Percentiles rank a stretch among this genome's conserved stretches.
These are phyloP conservation scores for Azolla pinnata DNA, from an alignment of 75 land plant genomes.

Conservation along the genomic window DNA sequence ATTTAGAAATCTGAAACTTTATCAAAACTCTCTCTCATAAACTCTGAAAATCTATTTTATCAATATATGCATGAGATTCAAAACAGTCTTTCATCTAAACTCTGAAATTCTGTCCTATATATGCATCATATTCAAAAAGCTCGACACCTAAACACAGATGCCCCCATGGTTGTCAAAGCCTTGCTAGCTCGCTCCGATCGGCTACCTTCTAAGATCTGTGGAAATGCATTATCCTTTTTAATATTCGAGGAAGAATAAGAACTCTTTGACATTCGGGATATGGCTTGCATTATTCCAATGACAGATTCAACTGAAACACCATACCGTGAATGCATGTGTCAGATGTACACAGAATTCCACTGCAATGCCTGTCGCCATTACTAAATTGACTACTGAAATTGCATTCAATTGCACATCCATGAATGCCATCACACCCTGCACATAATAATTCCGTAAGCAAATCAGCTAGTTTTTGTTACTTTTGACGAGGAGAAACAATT, in stretches of 20 bases:
- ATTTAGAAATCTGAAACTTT: constrained; percentile 2
- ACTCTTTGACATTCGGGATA: no score
- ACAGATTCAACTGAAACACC: no score
- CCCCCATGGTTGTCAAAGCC: constrained; percentile 83
- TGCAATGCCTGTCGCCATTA: constrained; percentile 85
- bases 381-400: constrained; percentile 86
- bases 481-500: no score
- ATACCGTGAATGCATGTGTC: constrained; percentile 82
- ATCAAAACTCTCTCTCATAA: neutral
- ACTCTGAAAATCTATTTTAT: neutral
- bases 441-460: no score
- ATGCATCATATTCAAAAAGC: no score
- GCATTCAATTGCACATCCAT: constrained; percentile 84
- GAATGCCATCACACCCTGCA: constrained; percentile 85
- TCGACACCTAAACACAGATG: constrained; percentile 98
- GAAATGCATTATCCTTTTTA: no score
- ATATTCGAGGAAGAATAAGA: no score
- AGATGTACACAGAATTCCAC: constrained; percentile 97
- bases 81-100: no score
- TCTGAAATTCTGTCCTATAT: no score
- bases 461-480: no score
- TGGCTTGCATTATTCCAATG: no score
- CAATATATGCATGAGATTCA: neutral
- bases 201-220: constrained; percentile 61
- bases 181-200: constrained; percentile 49